Evolutionary conservation across 2,329 filamentous ascomycete genomes (phyloP), one percentile per base, ranked within the genome.

Genomic region (Colletotrichum shisoi): DNA sequence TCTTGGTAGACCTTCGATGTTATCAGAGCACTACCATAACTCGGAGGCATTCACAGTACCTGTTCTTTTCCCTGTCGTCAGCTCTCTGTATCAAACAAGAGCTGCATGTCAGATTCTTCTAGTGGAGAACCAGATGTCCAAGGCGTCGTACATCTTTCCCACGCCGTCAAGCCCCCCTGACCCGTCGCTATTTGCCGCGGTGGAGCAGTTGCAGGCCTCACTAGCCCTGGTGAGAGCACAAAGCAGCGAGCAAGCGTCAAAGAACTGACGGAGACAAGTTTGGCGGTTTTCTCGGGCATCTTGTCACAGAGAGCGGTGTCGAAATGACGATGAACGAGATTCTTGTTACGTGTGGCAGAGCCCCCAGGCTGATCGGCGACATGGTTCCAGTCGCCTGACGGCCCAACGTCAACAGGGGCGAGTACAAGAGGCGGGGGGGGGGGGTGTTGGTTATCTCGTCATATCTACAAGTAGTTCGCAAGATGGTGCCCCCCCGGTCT

Each of bases 291-390:
- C 31, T n/a, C 49, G 27, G 19, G 31, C 31, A 34, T 11, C n/a
- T 45, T 12, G 24, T 57, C 31, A 17, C 34, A 19, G 57, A 40
- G 11, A 40, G n/a, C 57, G 31, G 39, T 48, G 31, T 27, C 15
- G 44, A 58, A 49, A 58, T 63, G 61, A 63, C n/a, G 61, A 63
- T 59, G 45, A 34, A 37, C 45, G 56, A n/a, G 45, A 15, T 49
- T 19, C 12, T 34, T 40, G 54, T 63, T 45, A 51, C 45, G 15
- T 51, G 61, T 63, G 54, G 24, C 61, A 60, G 54, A 48, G 37
- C 9, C 27, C 27, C 37, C 24, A 21, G 27, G 45, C 27, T 37
- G 45, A 63, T 63, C 61, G 45, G 45, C 61, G 19, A 42, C 45
- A 44, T 58, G 46, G 61, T 37, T 19, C 37, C 19, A 12, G 59